A percentile compares a stretch with the other conserved stretches of the same genome.
Evolutionary conservation across 352 stramenopile genomes (phyloP).

Genomic region (Lagenidium giganteum): DNA sequence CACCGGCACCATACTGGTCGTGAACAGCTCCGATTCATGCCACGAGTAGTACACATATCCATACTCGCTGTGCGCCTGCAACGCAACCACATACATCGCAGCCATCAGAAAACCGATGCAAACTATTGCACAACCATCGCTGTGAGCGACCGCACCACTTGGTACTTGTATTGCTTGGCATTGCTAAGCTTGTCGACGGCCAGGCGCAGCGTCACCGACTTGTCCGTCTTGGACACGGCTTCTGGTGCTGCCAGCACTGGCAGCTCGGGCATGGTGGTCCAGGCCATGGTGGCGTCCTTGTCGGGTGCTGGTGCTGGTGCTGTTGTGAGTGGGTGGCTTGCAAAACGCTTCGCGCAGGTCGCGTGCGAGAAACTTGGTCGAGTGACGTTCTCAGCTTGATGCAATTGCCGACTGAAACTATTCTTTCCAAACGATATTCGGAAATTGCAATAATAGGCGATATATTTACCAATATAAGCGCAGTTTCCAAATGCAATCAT

Average conservation of each 20-base stretch:
- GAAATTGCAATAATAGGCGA: no score
- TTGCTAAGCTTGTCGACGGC: slow-evolving; percentile 26
- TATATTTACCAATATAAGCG: no score
- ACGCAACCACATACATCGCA: background rate
- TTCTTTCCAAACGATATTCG: no score
- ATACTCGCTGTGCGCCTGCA: slow-evolving; percentile 72
- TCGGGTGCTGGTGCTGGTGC: no score
- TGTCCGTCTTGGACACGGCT: slow-evolving; percentile 68
- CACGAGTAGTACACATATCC: slow-evolving; percentile 88
- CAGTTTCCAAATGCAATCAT: no score
- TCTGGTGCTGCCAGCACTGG: slow-evolving; percentile 49
- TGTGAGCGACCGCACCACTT: slow-evolving; percentile 24
- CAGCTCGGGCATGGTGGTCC: slow-evolving; percentile 57
- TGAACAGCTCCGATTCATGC: slow-evolving; percentile 63
- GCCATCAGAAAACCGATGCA: background rate
- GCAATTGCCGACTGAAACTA: no score
- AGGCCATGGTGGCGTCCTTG: slow-evolving; percentile 17
- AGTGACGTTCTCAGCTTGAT: no score
- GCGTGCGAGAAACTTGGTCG: no score
- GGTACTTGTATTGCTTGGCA: slow-evolving; percentile 46
- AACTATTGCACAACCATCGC: background rate
- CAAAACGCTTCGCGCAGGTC: no score
- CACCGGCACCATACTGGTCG: slow-evolving; percentile 49
- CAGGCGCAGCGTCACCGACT: slow-evolving; percentile 62
- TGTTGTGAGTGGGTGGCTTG: no score